Evolutionary conservation across 2,329 filamentous ascomycete genomes (phyloP).

Genomic region (Raffaelea ambrosiae): DNA sequence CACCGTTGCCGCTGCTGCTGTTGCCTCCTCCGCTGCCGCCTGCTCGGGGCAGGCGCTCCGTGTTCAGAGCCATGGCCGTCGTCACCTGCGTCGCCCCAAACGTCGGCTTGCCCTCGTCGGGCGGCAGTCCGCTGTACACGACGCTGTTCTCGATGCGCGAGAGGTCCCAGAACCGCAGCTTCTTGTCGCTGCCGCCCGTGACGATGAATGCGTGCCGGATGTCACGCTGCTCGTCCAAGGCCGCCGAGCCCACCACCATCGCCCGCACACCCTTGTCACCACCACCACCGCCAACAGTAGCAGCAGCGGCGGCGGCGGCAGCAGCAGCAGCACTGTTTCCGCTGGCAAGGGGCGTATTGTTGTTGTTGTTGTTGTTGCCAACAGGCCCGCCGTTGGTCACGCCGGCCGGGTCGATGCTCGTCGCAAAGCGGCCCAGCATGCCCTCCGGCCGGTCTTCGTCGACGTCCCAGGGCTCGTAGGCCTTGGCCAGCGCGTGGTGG

Average conservation of each 20-base stretch:
- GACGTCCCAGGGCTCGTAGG: slow-evolving; percentile 77
- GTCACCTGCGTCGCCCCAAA: slow-evolving; percentile 60
- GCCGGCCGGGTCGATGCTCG: slow-evolving; percentile 55
- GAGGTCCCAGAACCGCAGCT: slow-evolving; percentile 90
- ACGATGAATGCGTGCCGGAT: slow-evolving; percentile 75
- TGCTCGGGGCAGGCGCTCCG: slow-evolving; percentile 46
- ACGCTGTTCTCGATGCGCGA: slow-evolving; percentile 66
- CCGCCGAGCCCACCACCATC: slow-evolving; percentile 52
- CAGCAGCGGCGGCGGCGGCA: background rate
- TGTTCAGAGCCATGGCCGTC: slow-evolving; percentile 55
- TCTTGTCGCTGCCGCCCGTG: slow-evolving; percentile 82
- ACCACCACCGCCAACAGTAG: slow-evolving; percentile 28
- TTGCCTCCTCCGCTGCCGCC: slow-evolving; percentile 21
- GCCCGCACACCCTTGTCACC: slow-evolving; percentile 64
- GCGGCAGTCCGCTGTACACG: slow-evolving; percentile 69
- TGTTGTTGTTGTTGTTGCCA: too few species aligned
- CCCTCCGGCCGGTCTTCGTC: slow-evolving; percentile 84
- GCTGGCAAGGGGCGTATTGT: too few species aligned
- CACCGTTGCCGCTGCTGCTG: slow-evolving; percentile 5
- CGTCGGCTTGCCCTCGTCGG: slow-evolving; percentile 62
- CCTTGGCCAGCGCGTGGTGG: slow-evolving; percentile 47
- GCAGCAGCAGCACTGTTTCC: background rate
- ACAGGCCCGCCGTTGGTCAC: slow-evolving; percentile 15
- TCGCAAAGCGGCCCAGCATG: slow-evolving; percentile 79
- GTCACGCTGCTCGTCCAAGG: slow-evolving; percentile 49